These are phyloP conservation scores for Wakefieldia striispora DNA, from an alignment of 768 basidiomycete genomes.

Conservation along the genomic window DNA sequence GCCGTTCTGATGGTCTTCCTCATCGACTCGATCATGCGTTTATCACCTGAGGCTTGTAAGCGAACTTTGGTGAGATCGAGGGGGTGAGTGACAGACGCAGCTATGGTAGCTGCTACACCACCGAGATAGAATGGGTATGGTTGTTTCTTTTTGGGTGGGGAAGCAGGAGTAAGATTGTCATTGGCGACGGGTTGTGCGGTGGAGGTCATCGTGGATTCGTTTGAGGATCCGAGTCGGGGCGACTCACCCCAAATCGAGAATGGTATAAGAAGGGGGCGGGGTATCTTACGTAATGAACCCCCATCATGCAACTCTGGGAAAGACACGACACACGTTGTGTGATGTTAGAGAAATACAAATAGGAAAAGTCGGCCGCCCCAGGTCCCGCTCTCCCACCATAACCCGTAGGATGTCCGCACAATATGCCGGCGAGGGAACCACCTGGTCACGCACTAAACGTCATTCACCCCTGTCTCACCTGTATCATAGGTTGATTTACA, in stretches of 20 bases:
- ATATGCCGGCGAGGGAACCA: too few species aligned
- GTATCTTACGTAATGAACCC: too few species aligned
- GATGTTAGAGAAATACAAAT: too few species aligned
- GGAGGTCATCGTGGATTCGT: conserved; percentile 16
- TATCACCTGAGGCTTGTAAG: conserved; percentile 89
- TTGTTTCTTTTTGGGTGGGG: conserved; percentile 45
- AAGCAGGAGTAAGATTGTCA: conserved; percentile 5
- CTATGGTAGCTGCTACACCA: conserved; percentile 84
- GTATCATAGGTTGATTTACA: too few species aligned
- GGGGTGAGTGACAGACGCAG: conserved; percentile 86
- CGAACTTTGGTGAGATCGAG: conserved; percentile 90
- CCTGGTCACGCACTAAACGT: too few species aligned
- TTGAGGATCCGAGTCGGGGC: not conserved
- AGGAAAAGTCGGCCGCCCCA: too few species aligned
- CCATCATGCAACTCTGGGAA: too few species aligned
- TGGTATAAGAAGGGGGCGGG: conserved; percentile 13
- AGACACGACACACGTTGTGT: too few species aligned
- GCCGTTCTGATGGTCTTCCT: conserved; percentile 80
- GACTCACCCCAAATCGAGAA: not conserved
- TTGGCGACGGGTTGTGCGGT: conserved; percentile 10
- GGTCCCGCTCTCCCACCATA: too few species aligned
- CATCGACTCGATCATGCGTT: conserved; percentile 82
- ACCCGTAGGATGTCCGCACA: too few species aligned
- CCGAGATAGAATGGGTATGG: conserved; percentile 88
- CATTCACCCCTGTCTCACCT: too few species aligned